Base-by-base conservation (phyloP, 352 stramenopile genomes). In the Paralagenidium karlingii region DNA sequence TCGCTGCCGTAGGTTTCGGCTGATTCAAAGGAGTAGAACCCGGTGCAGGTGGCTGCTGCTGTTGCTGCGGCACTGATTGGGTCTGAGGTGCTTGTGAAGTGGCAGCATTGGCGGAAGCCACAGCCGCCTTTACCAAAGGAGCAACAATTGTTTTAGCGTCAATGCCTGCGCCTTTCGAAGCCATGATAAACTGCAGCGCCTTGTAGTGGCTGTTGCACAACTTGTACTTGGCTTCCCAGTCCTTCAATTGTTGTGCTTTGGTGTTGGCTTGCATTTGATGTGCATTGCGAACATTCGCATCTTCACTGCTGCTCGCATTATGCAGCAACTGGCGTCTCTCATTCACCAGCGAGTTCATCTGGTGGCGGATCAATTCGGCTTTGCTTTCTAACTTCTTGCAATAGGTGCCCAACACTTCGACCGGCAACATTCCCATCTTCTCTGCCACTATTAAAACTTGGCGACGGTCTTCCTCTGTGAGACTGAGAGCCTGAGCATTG, bases 141-240 rank as follows among this genome's bases (percentile, higher is more conserved):
- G 25, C 16, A 8, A 34, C 22, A 19, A 34, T 38, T 43, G 46
- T 64, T 36, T 47, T 39, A n/a, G n/a, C n/a, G n/a, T n/a, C n/a
- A n/a, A 34, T 36, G 39, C 24, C 11, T 36, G 38, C 24, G 19
- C 11, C 13, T 16, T 19, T 9, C 22, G 22, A n/a, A n/a, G n/a
- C 65, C 54, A 88, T 86, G 31, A 88, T 75, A 40, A 81, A 62
- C 47, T 82, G 79, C n/a, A 91, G 71, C 40, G 88, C 80, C 11
- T 75, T 70, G 16, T 77, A 62, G 47, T 91, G 78, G 25, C 59
- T 83, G 19, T 63, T 70, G 46, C 71, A 88, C 45, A 75, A 70
- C 38, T 82, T 83, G 47, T 82, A 86, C 40, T 84, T 82, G 28
- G 77, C 64, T 47, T 87, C 69, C 3, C 88, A 41, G 43, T 82